These are phyloP conservation scores for Mycena rosella DNA, from an alignment of 768 basidiomycete genomes.

Conservation along the genomic window DNA sequence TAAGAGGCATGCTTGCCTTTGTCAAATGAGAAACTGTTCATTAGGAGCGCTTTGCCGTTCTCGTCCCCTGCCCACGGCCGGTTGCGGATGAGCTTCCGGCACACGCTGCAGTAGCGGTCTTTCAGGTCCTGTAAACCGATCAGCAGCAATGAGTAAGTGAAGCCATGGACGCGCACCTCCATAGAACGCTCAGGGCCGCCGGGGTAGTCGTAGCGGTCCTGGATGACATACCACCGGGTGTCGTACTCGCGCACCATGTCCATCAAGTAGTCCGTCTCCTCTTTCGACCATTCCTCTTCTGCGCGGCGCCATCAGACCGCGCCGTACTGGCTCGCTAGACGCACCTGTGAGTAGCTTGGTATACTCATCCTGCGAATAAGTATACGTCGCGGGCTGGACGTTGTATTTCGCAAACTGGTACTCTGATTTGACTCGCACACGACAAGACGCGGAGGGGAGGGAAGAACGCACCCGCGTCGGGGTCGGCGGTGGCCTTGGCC, in stretches of 20 bases:
- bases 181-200: conserved; percentile 67
- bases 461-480: conserved; percentile 62
- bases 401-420: conserved; percentile 91
- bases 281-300: conserved; percentile 92
- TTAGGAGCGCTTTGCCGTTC: conserved; percentile 70
- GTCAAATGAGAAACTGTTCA: conserved; percentile 87
- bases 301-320: neutral
- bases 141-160: neutral
- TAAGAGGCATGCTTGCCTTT: conserved; percentile 66
- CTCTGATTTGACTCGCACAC: conserved; percentile 56
- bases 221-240: conserved; percentile 88
- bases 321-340: conserved; percentile 17
- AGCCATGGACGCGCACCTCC: conserved; percentile 65
- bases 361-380: conserved; percentile 92
- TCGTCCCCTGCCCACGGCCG: conserved; percentile 90
- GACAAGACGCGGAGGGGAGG: neutral
- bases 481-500: conserved; percentile 74
- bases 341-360: conserved; percentile 80
- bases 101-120: conserved; percentile 93
- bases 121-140: conserved; percentile 80
- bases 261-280: conserved; percentile 96
- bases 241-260: conserved; percentile 84
- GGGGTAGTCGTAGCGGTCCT: conserved; percentile 89
- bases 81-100: conserved; percentile 87
- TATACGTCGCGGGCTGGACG: conserved; percentile 70